A percentile compares a stretch with the other conserved stretches of the same genome.
Conservation (phyloP, 345 rosid species). For the Mercurialis annua region DNA sequence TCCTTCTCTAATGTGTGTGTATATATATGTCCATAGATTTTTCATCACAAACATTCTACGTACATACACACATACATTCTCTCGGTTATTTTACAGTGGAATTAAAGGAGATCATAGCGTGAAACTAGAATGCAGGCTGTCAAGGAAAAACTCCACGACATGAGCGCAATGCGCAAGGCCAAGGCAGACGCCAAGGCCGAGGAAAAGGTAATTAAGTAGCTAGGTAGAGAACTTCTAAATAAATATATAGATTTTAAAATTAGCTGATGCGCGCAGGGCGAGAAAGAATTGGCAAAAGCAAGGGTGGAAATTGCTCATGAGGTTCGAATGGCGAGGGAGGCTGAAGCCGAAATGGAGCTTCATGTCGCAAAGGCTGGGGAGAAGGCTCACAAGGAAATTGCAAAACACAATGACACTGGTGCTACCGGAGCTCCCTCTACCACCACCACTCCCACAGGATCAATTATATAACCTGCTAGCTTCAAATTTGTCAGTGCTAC, state of each 20-base stretch:
- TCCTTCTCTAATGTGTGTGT: too few species aligned
- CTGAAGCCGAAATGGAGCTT: conserved; percentile 49
- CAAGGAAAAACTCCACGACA: conserved; percentile 46
- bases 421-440: neutral
- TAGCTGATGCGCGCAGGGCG: conserved; percentile 29
- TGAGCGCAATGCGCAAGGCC: conserved; percentile 40
- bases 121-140: conserved; percentile 54
- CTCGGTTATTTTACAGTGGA: neutral
- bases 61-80: too few species aligned
- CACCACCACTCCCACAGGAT: neutral
- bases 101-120: neutral
- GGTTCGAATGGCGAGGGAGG: conserved; percentile 50
- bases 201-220: conserved; percentile 34
- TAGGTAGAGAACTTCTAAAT: neutral
- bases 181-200: conserved; percentile 52
- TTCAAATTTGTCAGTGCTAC: too few species aligned
- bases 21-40: too few species aligned
- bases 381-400: conserved; percentile 22
- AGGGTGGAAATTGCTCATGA: conserved; percentile 47
- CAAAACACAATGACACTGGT: conserved; percentile 3
- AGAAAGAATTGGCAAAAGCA: conserved; percentile 45
- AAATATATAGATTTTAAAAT: neutral
- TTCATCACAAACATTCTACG: too few species aligned
- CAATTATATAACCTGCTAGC: too few species aligned
- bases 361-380: conserved; percentile 44